Evolutionary conservation across 1,284 basidiomycete species (phyloP).

Genomic region (Sporisorium iseilematis-ciliati): DNA sequence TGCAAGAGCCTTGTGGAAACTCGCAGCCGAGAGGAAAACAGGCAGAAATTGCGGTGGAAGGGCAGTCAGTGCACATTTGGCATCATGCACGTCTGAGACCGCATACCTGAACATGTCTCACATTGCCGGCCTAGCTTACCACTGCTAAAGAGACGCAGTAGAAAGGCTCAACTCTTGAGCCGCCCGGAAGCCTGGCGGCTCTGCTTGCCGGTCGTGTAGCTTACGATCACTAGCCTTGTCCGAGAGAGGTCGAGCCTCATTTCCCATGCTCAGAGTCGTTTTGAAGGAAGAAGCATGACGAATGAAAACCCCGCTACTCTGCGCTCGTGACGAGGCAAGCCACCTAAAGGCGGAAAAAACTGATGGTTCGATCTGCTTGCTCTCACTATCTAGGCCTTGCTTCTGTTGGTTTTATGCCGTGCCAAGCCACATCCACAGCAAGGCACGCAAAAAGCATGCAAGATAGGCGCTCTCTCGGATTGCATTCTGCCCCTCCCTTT

Average conservation of each 20-base stretch:
- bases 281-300: too few species aligned
- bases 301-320: background rate
- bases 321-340: background rate
- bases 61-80: background rate
- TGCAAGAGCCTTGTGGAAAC: conserved; percentile 6
- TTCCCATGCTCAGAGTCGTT: too few species aligned
- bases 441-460: background rate
- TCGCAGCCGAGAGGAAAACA: conserved; percentile 1
- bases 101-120: conserved; percentile 42
- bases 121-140: conserved; percentile 23
- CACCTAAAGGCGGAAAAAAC: background rate
- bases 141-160: background rate
- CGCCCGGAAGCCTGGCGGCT: background rate
- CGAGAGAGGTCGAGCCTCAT: too few species aligned
- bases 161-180: too few species aligned
- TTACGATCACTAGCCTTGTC: too few species aligned
- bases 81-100: conserved; percentile 33
- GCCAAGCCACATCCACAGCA: conserved; percentile 7
- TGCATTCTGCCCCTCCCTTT: background rate
- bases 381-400: background rate
- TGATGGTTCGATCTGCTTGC: background rate
- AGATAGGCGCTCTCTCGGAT: background rate
- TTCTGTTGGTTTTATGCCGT: conserved; percentile 7
- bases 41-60: background rate
- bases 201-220: background rate